Evolutionary conservation across 2,329 filamentous ascomycete genomes (phyloP), one percentile per base, ranked within the genome.

Genomic region (Ceratocystis harringtonii): DNA sequence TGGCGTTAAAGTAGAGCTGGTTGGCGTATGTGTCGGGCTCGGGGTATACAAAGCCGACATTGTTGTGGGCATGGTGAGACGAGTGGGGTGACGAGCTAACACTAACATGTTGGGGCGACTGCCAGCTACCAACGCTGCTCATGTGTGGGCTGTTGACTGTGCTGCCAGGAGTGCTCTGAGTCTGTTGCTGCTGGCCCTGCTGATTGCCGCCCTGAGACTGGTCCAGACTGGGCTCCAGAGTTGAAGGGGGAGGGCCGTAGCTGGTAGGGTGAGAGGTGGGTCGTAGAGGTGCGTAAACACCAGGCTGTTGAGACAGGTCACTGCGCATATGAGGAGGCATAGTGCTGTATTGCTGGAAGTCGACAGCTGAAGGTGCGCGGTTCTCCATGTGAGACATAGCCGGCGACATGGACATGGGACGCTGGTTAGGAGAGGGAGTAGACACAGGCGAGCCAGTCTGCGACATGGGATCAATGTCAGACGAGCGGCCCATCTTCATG

Each of bases 71-170:
- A 25, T 55, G 50, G 57, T 78, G 76, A 68, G 91, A 88, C 7
- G 88, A 87, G 32, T 58, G 48, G 15, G 62, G 62, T 32, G 48
- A 55, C 17, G 48, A 57, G 62, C 48, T 58, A 52, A 64, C 62
- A 32, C 28, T 57, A 30, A 52, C 62, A 8, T 63, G 62, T 70
- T 92, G 88, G 1, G 86, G 84, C 3, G 91, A 91, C 69, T 90
- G 88, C 92, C 92, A 96, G 50, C 50, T 55, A 65, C 89, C 88
- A 68, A 90, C 81, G 68, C 81, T 85, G 68, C 78, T 76, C 84
- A 96, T 90, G 74, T 96, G 92, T 62, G 92, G 92, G 74, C 91
- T 96, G 64, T 89, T 88, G 66, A 79, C 84, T n/a, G 83, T 86
- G 72, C 89, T 95, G 65, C 81, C 81, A 62, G 78, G 74, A 1